phyloP scores from a whole-genome alignment of 1,284 basidiomycete species.

The Hymenochaete sp. region DNA sequence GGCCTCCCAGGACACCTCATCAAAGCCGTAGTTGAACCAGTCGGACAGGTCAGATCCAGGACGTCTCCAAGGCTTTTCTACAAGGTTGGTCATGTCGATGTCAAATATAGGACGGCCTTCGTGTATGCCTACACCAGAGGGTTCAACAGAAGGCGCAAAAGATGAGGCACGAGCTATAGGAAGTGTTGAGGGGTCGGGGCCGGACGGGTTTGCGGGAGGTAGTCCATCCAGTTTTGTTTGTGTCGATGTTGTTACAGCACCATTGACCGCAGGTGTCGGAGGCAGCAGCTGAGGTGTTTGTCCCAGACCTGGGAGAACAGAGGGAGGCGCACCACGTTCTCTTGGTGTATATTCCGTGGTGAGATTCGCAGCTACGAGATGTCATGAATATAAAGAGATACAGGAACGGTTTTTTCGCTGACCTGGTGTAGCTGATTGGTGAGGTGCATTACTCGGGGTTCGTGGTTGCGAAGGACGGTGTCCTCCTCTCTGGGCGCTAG shows the following conservation, averaged over 20 bases:
- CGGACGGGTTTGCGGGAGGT: constrained; percentile 33
- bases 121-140: constrained; percentile 51
- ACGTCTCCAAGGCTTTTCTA: constrained; percentile 87
- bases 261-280: constrained; percentile 15
- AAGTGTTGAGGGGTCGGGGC: constrained; percentile 53
- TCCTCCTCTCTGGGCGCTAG: constrained; percentile 9
- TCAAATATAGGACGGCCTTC: constrained; percentile 84
- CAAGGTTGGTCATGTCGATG: constrained; percentile 74
- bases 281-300: constrained; percentile 21
- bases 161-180: constrained; percentile 60
- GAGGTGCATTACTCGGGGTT: not conserved
- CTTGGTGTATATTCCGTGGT: constrained; percentile 88
- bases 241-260: constrained; percentile 16
- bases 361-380: constrained; percentile 25
- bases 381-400: not conserved
- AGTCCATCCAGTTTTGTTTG: constrained; percentile 15
- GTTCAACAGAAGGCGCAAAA: constrained; percentile 71
- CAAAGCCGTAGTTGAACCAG: constrained; percentile 99
- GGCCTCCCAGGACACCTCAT: constrained; percentile 90
- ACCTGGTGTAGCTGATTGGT: constrained; percentile 3
- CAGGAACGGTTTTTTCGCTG: no score
- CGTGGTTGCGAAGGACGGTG: constrained; percentile 14
- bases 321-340: constrained; percentile 47
- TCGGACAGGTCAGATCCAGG: constrained; percentile 92
- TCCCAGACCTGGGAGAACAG: constrained; percentile 11